phyloP scores from a whole-genome alignment of 257 asterid genomes.

The Striga asiatica region DNA sequence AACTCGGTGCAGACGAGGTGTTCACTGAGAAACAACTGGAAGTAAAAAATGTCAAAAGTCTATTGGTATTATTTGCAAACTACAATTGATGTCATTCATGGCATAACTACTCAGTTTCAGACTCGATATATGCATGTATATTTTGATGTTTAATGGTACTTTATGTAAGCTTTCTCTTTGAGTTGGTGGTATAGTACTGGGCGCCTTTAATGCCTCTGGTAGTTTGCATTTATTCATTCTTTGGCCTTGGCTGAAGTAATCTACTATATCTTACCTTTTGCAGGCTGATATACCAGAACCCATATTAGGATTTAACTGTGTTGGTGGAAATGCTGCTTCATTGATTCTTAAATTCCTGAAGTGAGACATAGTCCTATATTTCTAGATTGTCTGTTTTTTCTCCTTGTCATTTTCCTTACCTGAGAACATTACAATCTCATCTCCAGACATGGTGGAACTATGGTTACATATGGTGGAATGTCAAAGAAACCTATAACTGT shows the following conservation, averaged over 20 bases:
- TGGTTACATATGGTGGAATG: slow-evolving; percentile 99
- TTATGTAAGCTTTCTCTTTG: not conserved
- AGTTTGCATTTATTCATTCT: slow-evolving; percentile 5
- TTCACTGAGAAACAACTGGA: slow-evolving; percentile 78
- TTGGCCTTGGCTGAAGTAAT: slow-evolving; percentile 8
- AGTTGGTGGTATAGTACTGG: not conserved
- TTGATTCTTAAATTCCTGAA: slow-evolving; percentile 73
- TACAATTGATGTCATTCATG: not conserved
- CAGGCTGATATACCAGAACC: slow-evolving; percentile 82
- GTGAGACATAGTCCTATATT: slow-evolving; percentile 29
- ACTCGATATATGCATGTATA: not conserved
- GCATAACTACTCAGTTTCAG: slow-evolving; percentile 2
- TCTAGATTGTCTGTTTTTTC: not conserved
- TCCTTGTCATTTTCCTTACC: not conserved
- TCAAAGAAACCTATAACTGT: slow-evolving; percentile 86
- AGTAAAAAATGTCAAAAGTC: slow-evolving; percentile 61
- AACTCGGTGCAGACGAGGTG: slow-evolving; percentile 82
- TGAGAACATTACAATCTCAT: slow-evolving; percentile 12
- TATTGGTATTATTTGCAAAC: slow-evolving; percentile 48
- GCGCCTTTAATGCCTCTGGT: not conserved
- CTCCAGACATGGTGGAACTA: slow-evolving; percentile 79
- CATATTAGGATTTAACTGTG: slow-evolving; percentile 77
- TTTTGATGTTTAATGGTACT: not conserved
- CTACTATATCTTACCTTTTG: not conserved
- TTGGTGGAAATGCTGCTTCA: slow-evolving; percentile 94